phyloP scores from a whole-genome alignment of 192 early-diverging fungal genomes.

The Gigaspora rosea region DNA sequence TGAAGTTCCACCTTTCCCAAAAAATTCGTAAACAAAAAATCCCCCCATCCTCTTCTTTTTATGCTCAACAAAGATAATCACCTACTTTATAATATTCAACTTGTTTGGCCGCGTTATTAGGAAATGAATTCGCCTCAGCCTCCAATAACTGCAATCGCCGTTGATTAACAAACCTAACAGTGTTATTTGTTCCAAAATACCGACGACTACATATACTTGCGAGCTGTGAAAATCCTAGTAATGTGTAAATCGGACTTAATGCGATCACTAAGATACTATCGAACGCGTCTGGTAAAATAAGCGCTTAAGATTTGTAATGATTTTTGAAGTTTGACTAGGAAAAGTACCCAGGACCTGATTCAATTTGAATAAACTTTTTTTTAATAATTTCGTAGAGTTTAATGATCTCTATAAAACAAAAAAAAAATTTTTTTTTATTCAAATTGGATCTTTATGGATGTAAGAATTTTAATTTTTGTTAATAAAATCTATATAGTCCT shows the following conservation, averaged over 20 bases:
- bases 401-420: too few species aligned
- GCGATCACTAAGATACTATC: too few species aligned
- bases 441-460: too few species aligned
- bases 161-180: constrained; percentile 48
- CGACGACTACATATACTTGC: not conserved
- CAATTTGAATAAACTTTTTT: too few species aligned
- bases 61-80: not conserved
- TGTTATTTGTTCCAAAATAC: constrained; percentile 7
- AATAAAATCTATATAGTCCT: too few species aligned
- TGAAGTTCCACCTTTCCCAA: not conserved
- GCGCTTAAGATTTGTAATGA: too few species aligned
- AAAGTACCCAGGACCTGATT: too few species aligned
- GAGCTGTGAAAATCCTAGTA: not conserved
- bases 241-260: not conserved
- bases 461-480: too few species aligned
- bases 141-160: constrained; percentile 53
- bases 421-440: too few species aligned
- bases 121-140: constrained; percentile 54
- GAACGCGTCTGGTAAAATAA: too few species aligned
- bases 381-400: too few species aligned
- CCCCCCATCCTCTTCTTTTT: not conserved
- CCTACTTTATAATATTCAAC: constrained; percentile 57
- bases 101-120: constrained; percentile 51
- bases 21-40: not conserved
- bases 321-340: too few species aligned